Percentiles rank a stretch among this genome's conserved stretches.
Conservation (phyloP, 495 filamentous ascomycete genomes). For the Chaetomium tenue region DNA sequence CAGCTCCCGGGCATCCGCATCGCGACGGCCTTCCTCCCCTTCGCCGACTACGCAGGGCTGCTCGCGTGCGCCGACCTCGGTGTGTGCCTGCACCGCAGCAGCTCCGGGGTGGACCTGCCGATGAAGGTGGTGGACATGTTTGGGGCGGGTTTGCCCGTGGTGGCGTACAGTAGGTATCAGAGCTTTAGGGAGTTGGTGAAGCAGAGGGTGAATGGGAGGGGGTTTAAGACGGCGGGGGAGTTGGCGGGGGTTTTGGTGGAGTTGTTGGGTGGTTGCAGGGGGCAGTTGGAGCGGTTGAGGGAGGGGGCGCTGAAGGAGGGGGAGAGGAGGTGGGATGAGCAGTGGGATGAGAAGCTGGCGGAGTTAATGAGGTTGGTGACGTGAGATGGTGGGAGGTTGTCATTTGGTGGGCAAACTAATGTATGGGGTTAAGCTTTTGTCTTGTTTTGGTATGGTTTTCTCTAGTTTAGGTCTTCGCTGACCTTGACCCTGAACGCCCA, state of each 20-base stretch:
- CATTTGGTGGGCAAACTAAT: neutral
- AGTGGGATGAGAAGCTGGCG: conserved; percentile 82
- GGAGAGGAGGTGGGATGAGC: conserved; percentile 81
- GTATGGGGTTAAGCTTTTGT: neutral
- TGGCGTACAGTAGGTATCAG: conserved; percentile 76
- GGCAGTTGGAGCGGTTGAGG: conserved; percentile 60
- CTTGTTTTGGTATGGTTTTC: neutral
- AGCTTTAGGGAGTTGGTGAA: conserved; percentile 84
- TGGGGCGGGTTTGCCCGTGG: conserved; percentile 86
- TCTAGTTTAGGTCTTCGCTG: too few species aligned
- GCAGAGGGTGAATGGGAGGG: conserved; percentile 79
- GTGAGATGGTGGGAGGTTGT: neutral
- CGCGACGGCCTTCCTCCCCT: conserved; percentile 76
- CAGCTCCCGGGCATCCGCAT: conserved; percentile 67
- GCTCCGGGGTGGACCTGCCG: conserved; percentile 89
- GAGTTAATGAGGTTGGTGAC: conserved; percentile 60
- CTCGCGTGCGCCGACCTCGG: conserved; percentile 89
- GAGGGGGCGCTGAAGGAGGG: conserved; percentile 76
- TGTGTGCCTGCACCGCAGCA: conserved; percentile 86
- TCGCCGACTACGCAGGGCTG: conserved; percentile 78
- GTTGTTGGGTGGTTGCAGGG: conserved; percentile 54
- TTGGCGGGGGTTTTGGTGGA: conserved; percentile 58
- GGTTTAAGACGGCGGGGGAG: conserved; percentile 67
- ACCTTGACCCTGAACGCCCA: too few species aligned
- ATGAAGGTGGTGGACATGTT: conserved; percentile 99